Conservation (phyloP, 345 rosid genomes). For the Stellera chamaejasme region DNA sequence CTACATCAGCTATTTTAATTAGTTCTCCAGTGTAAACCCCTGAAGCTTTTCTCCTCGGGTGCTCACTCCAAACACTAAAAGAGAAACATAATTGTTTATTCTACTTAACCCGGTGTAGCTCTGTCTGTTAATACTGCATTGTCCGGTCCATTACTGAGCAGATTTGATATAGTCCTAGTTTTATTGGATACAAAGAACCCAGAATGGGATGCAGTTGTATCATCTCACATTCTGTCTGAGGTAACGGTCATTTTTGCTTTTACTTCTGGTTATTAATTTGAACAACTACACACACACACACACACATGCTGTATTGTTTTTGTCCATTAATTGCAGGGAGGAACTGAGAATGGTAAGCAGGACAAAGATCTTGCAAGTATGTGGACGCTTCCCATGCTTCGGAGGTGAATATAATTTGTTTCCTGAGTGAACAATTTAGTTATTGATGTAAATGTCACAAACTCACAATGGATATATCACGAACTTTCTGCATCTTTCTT, state of each 20-base stretch:
- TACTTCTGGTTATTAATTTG: slow-evolving; percentile 3
- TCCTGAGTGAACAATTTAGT: not conserved
- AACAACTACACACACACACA: not conserved
- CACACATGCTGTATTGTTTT: slow-evolving; percentile 1
- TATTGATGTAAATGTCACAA: too few relatives aligned
- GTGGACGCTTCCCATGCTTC: slow-evolving; percentile 78
- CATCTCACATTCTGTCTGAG: slow-evolving; percentile 94
- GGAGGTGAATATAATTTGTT: slow-evolving; percentile 40
- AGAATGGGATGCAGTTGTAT: slow-evolving; percentile 96
- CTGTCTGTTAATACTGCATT: slow-evolving; percentile 92
- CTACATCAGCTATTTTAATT: not conserved
- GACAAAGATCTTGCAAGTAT: slow-evolving; percentile 45
- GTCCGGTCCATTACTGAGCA: slow-evolving; percentile 90
- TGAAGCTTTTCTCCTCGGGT: not conserved
- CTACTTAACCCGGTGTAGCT: slow-evolving; percentile 65
- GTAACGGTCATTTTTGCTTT: slow-evolving; percentile 22
- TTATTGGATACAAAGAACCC: slow-evolving; percentile 96
- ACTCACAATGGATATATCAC: not conserved
- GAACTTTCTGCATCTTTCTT: not conserved
- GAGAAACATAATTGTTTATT: not conserved
- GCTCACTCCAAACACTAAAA: not conserved
- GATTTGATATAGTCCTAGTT: slow-evolving; percentile 91
- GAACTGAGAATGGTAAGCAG: slow-evolving; percentile 21
- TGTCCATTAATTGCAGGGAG: slow-evolving; percentile 34
- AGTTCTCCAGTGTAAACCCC: not conserved